A percentile compares a stretch with the other conserved stretches of the same genome.
Evolutionary conservation across 768 basidiomycete genomes (phyloP).

Genomic region (Xanthoconium purpureum): DNA sequence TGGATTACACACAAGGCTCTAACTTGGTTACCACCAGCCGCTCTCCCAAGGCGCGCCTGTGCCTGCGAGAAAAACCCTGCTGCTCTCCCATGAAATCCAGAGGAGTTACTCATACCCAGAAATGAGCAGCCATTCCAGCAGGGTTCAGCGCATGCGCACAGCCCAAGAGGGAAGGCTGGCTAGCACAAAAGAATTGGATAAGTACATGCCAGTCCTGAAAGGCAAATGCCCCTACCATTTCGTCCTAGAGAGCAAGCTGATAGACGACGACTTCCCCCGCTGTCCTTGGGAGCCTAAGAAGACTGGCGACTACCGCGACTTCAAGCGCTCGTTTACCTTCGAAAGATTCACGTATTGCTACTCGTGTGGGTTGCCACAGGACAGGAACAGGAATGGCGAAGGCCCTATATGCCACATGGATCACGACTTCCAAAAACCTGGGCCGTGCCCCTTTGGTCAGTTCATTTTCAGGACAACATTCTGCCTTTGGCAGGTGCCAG

Average conservation of each 20-base stretch:
- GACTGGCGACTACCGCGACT: background rate
- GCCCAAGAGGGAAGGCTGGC: background rate
- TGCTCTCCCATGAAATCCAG: background rate
- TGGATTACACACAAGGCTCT: background rate
- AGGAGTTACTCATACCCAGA: background rate
- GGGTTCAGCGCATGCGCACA: background rate
- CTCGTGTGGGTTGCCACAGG: background rate
- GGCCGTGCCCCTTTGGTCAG: background rate
- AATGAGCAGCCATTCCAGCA: background rate
- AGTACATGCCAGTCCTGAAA: background rate
- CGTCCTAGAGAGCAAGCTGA: background rate
- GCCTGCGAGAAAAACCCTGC: background rate
- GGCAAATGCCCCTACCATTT: conserved; percentile 9
- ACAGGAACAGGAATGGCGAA: background rate
- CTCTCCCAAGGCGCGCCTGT: background rate
- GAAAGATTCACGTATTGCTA: background rate
- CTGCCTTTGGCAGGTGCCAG: background rate
- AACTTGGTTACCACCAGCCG: background rate
- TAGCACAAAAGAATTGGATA: too few species aligned
- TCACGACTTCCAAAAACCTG: background rate
- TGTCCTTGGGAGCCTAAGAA: background rate
- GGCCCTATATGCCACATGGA: background rate
- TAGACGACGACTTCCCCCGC: background rate
- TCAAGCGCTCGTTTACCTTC: background rate
- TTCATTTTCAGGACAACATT: background rate